Conservation (phyloP, 2,329 filamentous ascomycete genomes). For the Tolypocladium paradoxum region DNA sequence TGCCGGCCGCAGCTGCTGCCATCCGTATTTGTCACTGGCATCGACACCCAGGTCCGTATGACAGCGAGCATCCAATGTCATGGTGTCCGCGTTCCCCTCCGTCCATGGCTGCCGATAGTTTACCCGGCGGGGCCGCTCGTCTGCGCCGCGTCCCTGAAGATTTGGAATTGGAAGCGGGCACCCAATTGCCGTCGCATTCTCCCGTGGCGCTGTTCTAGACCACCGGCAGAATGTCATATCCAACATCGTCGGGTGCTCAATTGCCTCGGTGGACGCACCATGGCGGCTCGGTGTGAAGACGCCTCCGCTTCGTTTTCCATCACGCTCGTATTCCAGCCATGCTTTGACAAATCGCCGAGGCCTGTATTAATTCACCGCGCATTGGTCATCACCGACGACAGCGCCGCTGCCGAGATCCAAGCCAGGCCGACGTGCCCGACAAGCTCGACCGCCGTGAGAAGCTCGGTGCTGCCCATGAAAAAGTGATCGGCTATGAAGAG, state of each 20-base stretch:
- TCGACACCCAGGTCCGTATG: neutral
- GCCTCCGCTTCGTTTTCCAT: neutral
- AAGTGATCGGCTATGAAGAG: slow-evolving; percentile 34
- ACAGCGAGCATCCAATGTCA: neutral
- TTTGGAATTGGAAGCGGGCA: neutral
- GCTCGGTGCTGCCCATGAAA: slow-evolving; percentile 22
- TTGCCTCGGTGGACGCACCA: neutral
- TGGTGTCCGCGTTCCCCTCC: neutral
- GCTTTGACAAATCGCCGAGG: neutral
- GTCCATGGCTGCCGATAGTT: neutral
- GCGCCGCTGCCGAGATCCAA: neutral
- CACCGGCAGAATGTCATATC: neutral
- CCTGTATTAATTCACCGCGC: neutral
- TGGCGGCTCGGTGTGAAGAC: too few relatives aligned
- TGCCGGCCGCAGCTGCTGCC: neutral
- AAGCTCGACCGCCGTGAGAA: slow-evolving; percentile 18
- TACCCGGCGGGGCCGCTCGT: neutral
- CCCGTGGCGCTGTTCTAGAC: neutral
- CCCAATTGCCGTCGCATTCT: too few relatives aligned
- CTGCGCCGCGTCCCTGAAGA: neutral
- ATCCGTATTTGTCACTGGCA: neutral
- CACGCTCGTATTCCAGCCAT: neutral
- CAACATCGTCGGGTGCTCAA: neutral
- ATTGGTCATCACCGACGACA: neutral
- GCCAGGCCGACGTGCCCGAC: slow-evolving; percentile 3